Evolutionary conservation across 129 eudicot genomes (phyloP).

Genomic region (Flaveria trinervia): DNA sequence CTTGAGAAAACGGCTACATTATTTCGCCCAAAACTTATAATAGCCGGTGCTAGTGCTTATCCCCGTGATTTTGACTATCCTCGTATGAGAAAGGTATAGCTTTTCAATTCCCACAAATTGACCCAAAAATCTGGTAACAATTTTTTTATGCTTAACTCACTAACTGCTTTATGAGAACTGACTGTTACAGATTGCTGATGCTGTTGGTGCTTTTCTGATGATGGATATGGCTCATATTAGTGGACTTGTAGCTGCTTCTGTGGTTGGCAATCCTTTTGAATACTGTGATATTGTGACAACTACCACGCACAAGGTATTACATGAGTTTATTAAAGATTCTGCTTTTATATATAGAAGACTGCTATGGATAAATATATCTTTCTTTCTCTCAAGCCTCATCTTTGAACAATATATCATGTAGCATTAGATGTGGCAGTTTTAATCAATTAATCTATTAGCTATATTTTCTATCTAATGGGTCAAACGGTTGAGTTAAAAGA

Average conservation of each 20-base stretch:
- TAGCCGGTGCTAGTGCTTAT: conserved; percentile 99
- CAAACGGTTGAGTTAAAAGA: not conserved
- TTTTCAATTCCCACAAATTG: not conserved
- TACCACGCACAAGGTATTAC: conserved; percentile 87
- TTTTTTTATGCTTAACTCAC: conserved; percentile 4
- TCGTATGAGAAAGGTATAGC: conserved; percentile 85
- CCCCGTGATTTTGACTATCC: conserved; percentile 97
- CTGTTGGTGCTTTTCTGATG: conserved; percentile 97
- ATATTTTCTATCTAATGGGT: not conserved
- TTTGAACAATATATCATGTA: conserved; percentile 14
- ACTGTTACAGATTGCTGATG: conserved; percentile 71
- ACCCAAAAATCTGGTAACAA: not conserved
- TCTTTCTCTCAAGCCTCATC: not conserved
- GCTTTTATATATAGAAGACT: not conserved
- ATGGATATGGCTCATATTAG: conserved; percentile 99
- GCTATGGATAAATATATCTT: not conserved
- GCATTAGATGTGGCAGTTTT: not conserved
- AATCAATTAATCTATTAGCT: not conserved
- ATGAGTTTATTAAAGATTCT: not conserved
- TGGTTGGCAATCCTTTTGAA: conserved; percentile 88
- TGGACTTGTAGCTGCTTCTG: conserved; percentile 97
- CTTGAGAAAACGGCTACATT: conserved; percentile 91
- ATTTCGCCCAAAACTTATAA: conserved; percentile 91
- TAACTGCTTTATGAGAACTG: conserved; percentile 25
- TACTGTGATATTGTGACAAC: conserved; percentile 97